These are phyloP conservation scores for Boletales sp. DNA, from an alignment of 768 basidiomycete species.

Conservation along the genomic window DNA sequence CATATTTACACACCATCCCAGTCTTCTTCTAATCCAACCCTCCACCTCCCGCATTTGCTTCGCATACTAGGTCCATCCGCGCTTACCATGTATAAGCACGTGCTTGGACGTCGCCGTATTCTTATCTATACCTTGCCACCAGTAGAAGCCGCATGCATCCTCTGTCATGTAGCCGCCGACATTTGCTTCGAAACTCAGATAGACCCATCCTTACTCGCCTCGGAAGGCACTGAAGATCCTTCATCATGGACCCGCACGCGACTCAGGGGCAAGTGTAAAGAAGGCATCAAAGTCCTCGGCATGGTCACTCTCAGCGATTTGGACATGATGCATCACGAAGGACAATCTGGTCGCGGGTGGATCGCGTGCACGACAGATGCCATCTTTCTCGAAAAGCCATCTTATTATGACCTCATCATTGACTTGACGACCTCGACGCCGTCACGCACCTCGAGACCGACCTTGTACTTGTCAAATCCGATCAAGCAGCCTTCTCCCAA, in stretches of 20 bases:
- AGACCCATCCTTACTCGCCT: constrained; percentile 19
- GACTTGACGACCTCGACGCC: constrained; percentile 70
- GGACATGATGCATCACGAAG: constrained; percentile 55
- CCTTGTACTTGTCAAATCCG: constrained; percentile 58
- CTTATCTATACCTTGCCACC: constrained; percentile 78
- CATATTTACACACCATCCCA: constrained; percentile 12
- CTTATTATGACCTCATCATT: constrained; percentile 76
- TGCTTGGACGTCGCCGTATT: constrained; percentile 70
- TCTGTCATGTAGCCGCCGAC: constrained; percentile 61
- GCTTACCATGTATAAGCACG: constrained; percentile 75
- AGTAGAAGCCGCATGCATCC: constrained; percentile 73
- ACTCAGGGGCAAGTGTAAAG: constrained; percentile 40
- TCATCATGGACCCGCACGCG: constrained; percentile 30
- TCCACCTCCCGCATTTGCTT: constrained; percentile 72
- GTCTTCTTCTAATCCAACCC: constrained; percentile 46
- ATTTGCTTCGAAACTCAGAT: constrained; percentile 53
- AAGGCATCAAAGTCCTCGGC: constrained; percentile 67
- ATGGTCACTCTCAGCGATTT: constrained; percentile 78
- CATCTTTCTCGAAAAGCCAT: constrained; percentile 77
- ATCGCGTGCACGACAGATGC: constrained; percentile 87
- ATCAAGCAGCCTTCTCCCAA: constrained; percentile 34
- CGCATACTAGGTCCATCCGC: constrained; percentile 77
- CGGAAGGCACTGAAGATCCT: constrained; percentile 19
- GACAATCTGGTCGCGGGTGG: constrained; percentile 66
- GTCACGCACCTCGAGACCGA: constrained; percentile 58